Percentiles rank a stretch among this genome's conserved stretches.
Evolutionary conservation across 805 yeast genomes (phyloP).

Genomic region (Yamadazyma takamatsuzukensis): DNA sequence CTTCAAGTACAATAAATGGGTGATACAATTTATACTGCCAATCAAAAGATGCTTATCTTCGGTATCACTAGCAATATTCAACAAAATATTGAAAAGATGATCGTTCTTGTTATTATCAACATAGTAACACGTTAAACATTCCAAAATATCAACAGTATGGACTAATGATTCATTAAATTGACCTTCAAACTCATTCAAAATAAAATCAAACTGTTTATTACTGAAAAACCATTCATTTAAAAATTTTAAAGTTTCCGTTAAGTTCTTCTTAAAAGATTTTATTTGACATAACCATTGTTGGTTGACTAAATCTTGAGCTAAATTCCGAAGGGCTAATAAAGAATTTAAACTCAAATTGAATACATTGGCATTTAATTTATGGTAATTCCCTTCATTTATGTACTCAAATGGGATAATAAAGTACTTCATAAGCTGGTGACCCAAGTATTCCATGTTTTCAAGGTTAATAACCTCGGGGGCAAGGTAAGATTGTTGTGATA

Average conservation of each 20-base stretch:
- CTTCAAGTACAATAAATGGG: constrained; percentile 62
- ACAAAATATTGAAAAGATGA: constrained; percentile 55
- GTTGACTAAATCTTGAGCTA: constrained; percentile 77
- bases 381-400: constrained; percentile 15
- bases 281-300: constrained; percentile 71
- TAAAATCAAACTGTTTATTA: constrained; percentile 9
- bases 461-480: constrained; percentile 48
- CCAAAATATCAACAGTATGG: constrained; percentile 75
- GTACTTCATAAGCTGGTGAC: constrained; percentile 36
- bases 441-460: constrained; percentile 40
- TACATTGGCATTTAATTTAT: constrained; percentile 14
- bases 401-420: constrained; percentile 31
- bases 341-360: constrained; percentile 39
- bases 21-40: constrained; percentile 68
- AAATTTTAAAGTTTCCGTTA: constrained; percentile 44
- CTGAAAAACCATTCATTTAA: constrained; percentile 31
- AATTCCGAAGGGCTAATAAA: constrained; percentile 70
- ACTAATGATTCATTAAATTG: constrained; percentile 56
- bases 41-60: constrained; percentile 69
- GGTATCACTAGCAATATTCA: constrained; percentile 46
- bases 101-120: constrained; percentile 74
- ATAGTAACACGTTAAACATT: constrained; percentile 77
- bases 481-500: constrained; percentile 46
- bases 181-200: constrained; percentile 21
- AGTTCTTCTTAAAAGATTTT: constrained; percentile 41